Percentiles rank a stretch among this genome's conserved stretches.
Evolutionary conservation across 257 asterid species (phyloP).

Genomic region (Primulina eburnea): DNA sequence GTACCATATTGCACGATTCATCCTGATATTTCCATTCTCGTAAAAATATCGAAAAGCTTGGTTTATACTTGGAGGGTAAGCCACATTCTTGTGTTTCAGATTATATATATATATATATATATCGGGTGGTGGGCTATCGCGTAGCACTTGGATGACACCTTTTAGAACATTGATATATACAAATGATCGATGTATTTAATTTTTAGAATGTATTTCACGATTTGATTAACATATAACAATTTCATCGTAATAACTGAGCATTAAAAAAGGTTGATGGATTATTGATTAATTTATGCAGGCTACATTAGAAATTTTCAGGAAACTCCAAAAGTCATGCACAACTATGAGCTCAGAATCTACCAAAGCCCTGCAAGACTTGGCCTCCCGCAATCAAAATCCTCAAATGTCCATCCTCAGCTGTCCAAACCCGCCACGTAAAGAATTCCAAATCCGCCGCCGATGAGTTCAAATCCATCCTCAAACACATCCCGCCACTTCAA

Average conservation of each 20-base stretch:
- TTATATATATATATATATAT: too few species aligned
- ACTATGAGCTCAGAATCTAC: not conserved
- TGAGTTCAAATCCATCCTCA: constrained; percentile 21
- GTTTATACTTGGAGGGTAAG: constrained; percentile 35
- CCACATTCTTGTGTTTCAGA: not conserved
- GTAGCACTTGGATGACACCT: too few species aligned
- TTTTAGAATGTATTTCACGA: too few species aligned
- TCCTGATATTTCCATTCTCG: too few species aligned
- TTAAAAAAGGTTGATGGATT: not conserved
- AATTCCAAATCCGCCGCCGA: not conserved
- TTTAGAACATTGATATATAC: too few species aligned
- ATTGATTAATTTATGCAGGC: not conserved
- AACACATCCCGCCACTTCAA: constrained; percentile 16
- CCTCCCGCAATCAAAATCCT: not conserved
- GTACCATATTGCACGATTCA: too few species aligned
- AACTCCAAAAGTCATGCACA: not conserved
- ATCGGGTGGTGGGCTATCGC: too few species aligned
- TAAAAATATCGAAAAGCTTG: constrained; percentile 42
- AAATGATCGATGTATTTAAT: too few species aligned
- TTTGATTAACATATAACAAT: too few species aligned
- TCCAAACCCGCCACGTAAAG: not conserved
- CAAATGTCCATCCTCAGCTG: not conserved
- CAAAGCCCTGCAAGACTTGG: not conserved
- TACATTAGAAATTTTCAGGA: not conserved
- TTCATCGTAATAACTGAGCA: too few species aligned